phyloP scores from a whole-genome alignment of 164 flowering plant species.

The Tetrastigma voinierianum region DNA sequence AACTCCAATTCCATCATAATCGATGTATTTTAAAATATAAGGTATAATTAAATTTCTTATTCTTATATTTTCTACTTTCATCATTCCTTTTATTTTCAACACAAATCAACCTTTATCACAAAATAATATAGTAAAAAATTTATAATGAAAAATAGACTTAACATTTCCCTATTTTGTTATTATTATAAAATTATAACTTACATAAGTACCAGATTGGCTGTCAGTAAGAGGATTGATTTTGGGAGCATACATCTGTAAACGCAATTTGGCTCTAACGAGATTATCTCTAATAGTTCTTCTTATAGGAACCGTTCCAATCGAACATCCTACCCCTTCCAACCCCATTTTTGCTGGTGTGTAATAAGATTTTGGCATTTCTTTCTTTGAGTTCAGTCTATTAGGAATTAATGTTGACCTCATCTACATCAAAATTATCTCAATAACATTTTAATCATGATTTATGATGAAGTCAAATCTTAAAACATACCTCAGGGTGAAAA shows the following conservation, averaged over 20 bases:
- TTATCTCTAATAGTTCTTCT: slow-evolving; percentile 12
- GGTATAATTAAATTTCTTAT: too few species aligned
- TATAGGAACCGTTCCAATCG: slow-evolving; percentile 12
- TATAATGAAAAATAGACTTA: too few species aligned
- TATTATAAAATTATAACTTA: background rate
- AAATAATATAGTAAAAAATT: too few species aligned
- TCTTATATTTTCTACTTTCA: too few species aligned
- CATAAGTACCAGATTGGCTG: background rate
- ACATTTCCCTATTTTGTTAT: too few species aligned
- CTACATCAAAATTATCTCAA: background rate
- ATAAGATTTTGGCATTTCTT: background rate
- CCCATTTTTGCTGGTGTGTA: background rate
- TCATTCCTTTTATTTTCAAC: too few species aligned
- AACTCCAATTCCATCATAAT: too few species aligned
- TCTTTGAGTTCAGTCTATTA: background rate
- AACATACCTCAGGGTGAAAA: slow-evolving; percentile 8
- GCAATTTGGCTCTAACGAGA: background rate
- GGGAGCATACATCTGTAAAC: background rate
- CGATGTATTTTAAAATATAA: too few species aligned
- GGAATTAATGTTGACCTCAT: slow-evolving; percentile 1
- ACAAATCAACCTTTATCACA: too few species aligned
- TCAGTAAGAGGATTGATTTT: background rate
- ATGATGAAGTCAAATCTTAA: too few species aligned
- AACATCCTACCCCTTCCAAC: slow-evolving; percentile 7
- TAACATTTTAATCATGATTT: background rate